Percentiles rank a stretch among this genome's conserved stretches.
Conservation (phyloP, 2,329 filamentous ascomycete species). For the Penicillium brasilianum region DNA sequence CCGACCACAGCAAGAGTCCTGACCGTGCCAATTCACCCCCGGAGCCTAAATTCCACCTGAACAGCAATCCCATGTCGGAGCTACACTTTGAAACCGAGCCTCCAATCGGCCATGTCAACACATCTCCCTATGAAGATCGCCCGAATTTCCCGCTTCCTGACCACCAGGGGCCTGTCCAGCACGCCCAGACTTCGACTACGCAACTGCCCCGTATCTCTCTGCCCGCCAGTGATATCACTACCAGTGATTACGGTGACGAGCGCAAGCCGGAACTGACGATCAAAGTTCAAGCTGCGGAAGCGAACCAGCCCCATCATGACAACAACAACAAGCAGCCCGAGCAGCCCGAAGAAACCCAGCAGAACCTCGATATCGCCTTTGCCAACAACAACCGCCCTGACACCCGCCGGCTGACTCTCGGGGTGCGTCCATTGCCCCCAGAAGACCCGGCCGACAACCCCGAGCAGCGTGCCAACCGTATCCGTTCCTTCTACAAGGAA, state of each 20-base stretch:
- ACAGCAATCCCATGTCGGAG: slow-evolving; percentile 17
- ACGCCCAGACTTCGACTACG: slow-evolving; percentile 24
- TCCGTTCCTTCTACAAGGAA: slow-evolving; percentile 98
- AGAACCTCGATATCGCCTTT: slow-evolving; percentile 27
- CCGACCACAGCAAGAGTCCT: slow-evolving; percentile 6
- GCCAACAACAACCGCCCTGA: slow-evolving; percentile 42
- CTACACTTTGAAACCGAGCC: slow-evolving; percentile 28
- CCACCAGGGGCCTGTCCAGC: slow-evolving; percentile 18
- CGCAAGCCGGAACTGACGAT: slow-evolving; percentile 56
- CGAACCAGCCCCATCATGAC: slow-evolving; percentile 26
- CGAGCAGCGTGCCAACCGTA: slow-evolving; percentile 91
- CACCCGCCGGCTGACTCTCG: slow-evolving; percentile 61
- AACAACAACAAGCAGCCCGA: slow-evolving; percentile 25
- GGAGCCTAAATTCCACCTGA: slow-evolving; percentile 21
- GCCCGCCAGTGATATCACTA: slow-evolving; percentile 55
- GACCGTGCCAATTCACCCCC: slow-evolving; percentile 9
- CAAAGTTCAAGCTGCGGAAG: slow-evolving; percentile 36
- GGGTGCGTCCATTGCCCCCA: slow-evolving; percentile 82
- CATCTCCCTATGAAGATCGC: slow-evolving; percentile 20
- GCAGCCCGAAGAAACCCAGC: slow-evolving; percentile 33
- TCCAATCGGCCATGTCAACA: background rate
- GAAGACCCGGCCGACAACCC: slow-evolving; percentile 88
- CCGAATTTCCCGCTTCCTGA: slow-evolving; percentile 32
- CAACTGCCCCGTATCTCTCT: slow-evolving; percentile 44
- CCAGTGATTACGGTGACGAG: slow-evolving; percentile 61